Percentiles rank a stretch among this genome's conserved stretches.
phyloP scores from a whole-genome alignment of 2,329 filamentous ascomycete species.

The Pestalotiopsis sp. region DNA sequence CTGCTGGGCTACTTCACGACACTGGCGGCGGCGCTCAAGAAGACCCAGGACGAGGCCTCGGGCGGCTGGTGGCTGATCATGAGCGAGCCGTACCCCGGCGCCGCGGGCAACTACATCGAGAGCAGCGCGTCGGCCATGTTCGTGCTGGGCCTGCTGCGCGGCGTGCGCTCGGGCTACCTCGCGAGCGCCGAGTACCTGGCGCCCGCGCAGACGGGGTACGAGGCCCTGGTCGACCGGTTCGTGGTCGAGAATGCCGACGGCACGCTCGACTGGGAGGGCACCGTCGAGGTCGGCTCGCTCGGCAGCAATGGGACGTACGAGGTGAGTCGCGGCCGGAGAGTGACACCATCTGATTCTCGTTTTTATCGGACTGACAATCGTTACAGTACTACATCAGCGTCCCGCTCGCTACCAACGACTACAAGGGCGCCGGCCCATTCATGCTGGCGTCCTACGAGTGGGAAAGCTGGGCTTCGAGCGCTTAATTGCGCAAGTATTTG shows the following conservation, averaged over 20 bases:
- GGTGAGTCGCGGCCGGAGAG: conserved; percentile 35
- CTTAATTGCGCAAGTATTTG: background rate
- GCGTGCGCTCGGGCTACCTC: conserved; percentile 40
- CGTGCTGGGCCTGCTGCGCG: conserved; percentile 53
- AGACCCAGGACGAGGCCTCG: conserved; percentile 39
- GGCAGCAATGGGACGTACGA: conserved; percentile 50
- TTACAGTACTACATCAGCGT: conserved; percentile 44
- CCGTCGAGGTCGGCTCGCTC: conserved; percentile 53
- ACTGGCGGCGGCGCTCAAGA: conserved; percentile 43
- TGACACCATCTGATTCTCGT: background rate
- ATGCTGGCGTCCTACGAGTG: conserved; percentile 40
- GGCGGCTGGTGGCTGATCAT: conserved; percentile 64
- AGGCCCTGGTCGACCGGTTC: conserved; percentile 45
- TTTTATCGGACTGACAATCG: background rate
- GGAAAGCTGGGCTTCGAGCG: conserved; percentile 22
- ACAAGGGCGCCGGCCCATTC: conserved; percentile 42
- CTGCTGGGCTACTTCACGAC: conserved; percentile 43
- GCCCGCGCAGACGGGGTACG: conserved; percentile 45
- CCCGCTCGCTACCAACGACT: conserved; percentile 38
- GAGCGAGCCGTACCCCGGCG: conserved; percentile 48
- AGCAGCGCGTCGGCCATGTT: conserved; percentile 63
- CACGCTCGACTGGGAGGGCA: conserved; percentile 52
- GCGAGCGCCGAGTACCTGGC: conserved; percentile 33
- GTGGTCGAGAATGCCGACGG: conserved; percentile 49
- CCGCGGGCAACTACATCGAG: conserved; percentile 62